A percentile compares a stretch with the other conserved stretches of the same genome.
phyloP scores from a whole-genome alignment of 768 basidiomycete species.

The Boletus rubropictus region DNA sequence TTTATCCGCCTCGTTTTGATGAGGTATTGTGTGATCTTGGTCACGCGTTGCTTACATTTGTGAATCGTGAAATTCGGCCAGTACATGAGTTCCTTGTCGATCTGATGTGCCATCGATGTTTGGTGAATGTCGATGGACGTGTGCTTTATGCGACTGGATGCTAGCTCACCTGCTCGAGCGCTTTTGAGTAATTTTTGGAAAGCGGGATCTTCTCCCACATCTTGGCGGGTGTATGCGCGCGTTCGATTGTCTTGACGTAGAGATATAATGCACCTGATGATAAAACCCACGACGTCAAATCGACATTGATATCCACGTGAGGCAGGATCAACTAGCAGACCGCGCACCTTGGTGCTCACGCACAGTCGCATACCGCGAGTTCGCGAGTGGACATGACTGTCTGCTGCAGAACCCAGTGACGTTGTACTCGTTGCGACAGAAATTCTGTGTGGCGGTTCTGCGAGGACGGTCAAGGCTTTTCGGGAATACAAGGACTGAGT shows the following conservation, averaged over 20 bases:
- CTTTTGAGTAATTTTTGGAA: constrained; percentile 91
- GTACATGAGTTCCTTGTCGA: constrained; percentile 91
- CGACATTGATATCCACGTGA: background rate
- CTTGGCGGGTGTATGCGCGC: constrained; percentile 90
- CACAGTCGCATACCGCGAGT: constrained; percentile 97
- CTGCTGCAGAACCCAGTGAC: constrained; percentile 93
- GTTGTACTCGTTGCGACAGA: constrained; percentile 98
- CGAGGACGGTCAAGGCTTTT: constrained; percentile 5
- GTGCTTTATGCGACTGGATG: background rate
- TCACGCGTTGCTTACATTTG: constrained; percentile 98
- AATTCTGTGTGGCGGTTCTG: constrained; percentile 93
- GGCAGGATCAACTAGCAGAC: background rate
- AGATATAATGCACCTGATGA: constrained; percentile 76
- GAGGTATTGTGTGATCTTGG: constrained; percentile 98
- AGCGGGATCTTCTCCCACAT: constrained; percentile 98
- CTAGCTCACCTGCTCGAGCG: constrained; percentile 77
- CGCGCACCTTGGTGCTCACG: constrained; percentile 83
- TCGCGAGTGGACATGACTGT: constrained; percentile 96
- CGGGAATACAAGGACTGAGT: background rate
- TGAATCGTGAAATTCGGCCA: constrained; percentile 98
- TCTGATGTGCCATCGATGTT: constrained; percentile 43
- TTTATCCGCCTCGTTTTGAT: constrained; percentile 96
- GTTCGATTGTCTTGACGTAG: constrained; percentile 95
- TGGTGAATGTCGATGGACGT: background rate
- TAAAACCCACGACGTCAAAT: background rate